Conservation (phyloP, 176 grass and related monocot genomes). For the Hyparrhenia diplandra region DNA sequence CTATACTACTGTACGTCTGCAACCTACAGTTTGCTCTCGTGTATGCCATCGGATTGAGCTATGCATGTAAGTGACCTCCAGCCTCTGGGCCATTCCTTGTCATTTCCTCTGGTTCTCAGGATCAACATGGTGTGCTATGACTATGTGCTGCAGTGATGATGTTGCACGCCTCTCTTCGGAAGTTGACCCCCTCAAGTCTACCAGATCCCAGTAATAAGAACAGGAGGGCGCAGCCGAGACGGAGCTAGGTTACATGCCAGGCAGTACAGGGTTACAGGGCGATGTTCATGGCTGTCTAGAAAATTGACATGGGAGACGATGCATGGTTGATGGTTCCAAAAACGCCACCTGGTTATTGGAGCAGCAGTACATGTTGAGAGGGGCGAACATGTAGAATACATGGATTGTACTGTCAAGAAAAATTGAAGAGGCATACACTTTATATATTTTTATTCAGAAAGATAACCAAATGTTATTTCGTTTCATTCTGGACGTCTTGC, state of each 20-base stretch:
- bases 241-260: background rate
- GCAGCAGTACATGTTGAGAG: background rate
- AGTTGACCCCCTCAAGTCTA: constrained; percentile 71
- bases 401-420: background rate
- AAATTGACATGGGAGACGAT: background rate
- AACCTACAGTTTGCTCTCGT: constrained; percentile 70
- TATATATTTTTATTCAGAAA: background rate
- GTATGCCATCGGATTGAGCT: constrained; percentile 69
- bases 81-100: background rate
- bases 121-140: background rate
- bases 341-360: background rate
- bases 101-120: background rate
- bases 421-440: background rate
- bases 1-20: constrained; percentile 62
- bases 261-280: background rate
- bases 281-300: background rate
- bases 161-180: constrained; percentile 76
- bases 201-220: constrained; percentile 30
- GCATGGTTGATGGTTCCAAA: background rate
- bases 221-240: constrained; percentile 46
- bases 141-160: constrained; percentile 65
- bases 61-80: constrained; percentile 46
- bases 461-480: background rate
- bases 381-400: background rate
- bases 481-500: background rate